These are phyloP conservation scores for Pholiota conissans DNA, from an alignment of 768 basidiomycete species.

Conservation along the genomic window DNA sequence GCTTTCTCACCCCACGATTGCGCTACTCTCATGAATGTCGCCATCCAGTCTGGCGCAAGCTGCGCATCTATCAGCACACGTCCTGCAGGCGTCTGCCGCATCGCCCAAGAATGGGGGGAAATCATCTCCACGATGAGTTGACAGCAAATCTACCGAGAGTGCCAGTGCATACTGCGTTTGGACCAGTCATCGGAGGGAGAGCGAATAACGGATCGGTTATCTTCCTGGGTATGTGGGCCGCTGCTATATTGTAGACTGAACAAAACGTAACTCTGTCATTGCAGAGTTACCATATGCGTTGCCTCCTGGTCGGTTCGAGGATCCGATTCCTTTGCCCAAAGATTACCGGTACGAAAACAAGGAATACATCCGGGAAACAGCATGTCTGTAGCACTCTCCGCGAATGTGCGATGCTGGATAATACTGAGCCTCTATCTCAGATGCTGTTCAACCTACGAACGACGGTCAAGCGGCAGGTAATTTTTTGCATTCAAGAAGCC, in stretches of 20 bases:
- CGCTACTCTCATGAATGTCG: neutral
- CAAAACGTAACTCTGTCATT: neutral
- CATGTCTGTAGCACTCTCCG: slow-evolving; percentile 39
- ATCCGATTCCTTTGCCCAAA: slow-evolving; percentile 56
- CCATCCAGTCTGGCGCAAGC: neutral
- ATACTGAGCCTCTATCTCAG: slow-evolving; percentile 27
- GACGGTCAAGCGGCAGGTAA: slow-evolving; percentile 63
- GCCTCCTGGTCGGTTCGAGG: slow-evolving; percentile 62
- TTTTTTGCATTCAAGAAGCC: neutral
- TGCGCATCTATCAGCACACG: neutral
- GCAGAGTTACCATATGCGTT: slow-evolving; percentile 75
- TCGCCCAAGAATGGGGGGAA: neutral
- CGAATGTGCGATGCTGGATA: neutral
- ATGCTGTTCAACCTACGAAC: slow-evolving; percentile 60
- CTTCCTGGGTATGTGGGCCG: slow-evolving; percentile 53
- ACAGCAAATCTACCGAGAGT: slow-evolving; percentile 39
- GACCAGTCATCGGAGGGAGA: slow-evolving; percentile 56
- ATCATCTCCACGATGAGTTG: slow-evolving; percentile 62
- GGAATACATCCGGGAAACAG: slow-evolving; percentile 60
- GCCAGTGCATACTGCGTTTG: slow-evolving; percentile 53
- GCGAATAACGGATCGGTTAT: slow-evolving; percentile 60
- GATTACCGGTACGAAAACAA: slow-evolving; percentile 56
- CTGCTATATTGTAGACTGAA: neutral
- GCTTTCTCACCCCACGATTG: neutral
- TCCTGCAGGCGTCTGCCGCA: neutral